phyloP scores from a whole-genome alignment of 140 eudicot species.

The Anethum foeniculum region DNA sequence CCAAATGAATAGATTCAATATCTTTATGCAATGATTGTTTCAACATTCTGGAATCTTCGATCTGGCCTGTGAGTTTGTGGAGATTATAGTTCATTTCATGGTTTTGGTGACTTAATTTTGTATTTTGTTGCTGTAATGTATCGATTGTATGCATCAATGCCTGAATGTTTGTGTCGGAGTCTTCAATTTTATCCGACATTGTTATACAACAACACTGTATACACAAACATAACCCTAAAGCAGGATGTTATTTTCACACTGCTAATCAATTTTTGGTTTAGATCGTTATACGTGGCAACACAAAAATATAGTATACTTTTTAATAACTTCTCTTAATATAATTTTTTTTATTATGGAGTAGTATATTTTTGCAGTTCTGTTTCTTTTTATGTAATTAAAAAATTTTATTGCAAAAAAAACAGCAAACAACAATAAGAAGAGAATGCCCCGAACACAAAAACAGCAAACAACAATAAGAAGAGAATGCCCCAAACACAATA shows the following conservation, averaged over 20 bases:
- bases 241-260: neutral
- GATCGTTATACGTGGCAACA: neutral
- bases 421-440: no score
- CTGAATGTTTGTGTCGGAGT: neutral
- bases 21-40: constrained; percentile 24
- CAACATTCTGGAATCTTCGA: constrained; percentile 20
- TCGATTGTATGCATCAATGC: neutral
- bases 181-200: neutral
- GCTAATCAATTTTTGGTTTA: neutral
- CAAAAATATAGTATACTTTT: no score
- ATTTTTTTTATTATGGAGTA: no score
- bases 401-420: no score
- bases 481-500: no score
- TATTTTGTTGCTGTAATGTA: neutral
- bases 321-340: no score
- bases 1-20: constrained; percentile 37
- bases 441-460: no score
- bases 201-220: neutral
- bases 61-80: constrained; percentile 30
- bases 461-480: no score
- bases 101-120: neutral
- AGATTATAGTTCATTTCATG: constrained; percentile 14
- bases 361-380: no score
- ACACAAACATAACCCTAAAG: neutral
- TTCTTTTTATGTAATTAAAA: no score